Percentiles rank a stretch among this genome's conserved stretches.
phyloP scores from a whole-genome alignment of 768 basidiomycete species.

The Pisolithus tinctorius region DNA sequence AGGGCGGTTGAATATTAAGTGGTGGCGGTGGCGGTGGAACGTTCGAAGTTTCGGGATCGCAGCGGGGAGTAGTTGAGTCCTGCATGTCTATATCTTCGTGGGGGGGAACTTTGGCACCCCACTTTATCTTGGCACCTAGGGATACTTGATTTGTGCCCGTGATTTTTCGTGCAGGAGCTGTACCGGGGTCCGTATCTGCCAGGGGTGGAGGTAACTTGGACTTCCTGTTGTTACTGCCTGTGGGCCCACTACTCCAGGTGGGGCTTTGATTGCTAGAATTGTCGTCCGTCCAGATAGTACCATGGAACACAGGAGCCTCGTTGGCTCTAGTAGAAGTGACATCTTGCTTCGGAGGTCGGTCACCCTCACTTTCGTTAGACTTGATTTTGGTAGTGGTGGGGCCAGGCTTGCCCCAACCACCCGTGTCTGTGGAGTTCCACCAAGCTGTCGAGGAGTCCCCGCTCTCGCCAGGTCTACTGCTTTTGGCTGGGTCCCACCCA shows the following conservation, averaged over 20 bases:
- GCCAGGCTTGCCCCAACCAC: too few species aligned
- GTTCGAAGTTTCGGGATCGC: not conserved
- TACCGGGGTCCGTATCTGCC: slow-evolving; percentile 3
- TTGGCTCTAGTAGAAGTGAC: not conserved
- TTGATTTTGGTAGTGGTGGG: too few species aligned
- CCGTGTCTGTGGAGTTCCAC: too few species aligned
- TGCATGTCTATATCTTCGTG: not conserved
- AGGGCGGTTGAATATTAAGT: not conserved
- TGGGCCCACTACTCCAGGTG: not conserved
- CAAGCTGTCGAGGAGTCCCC: not conserved
- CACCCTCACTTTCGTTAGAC: too few species aligned
- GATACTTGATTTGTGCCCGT: slow-evolving; percentile 21
- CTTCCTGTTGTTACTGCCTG: slow-evolving; percentile 7
- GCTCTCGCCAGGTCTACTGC: not conserved
- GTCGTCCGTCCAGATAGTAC: not conserved
- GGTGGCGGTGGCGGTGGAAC: not conserved
- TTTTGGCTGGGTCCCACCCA: not conserved
- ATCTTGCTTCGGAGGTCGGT: too few species aligned
- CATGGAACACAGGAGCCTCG: not conserved
- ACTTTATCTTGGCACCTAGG: slow-evolving; percentile 8
- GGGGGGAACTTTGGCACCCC: slow-evolving; percentile 1
- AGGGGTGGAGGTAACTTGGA: slow-evolving; percentile 12
- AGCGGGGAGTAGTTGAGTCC: not conserved
- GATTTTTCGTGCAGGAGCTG: slow-evolving; percentile 6
- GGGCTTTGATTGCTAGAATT: not conserved